Evolutionary conservation across 768 basidiomycete genomes (phyloP).

Genomic region (Termitomyces sp.): DNA sequence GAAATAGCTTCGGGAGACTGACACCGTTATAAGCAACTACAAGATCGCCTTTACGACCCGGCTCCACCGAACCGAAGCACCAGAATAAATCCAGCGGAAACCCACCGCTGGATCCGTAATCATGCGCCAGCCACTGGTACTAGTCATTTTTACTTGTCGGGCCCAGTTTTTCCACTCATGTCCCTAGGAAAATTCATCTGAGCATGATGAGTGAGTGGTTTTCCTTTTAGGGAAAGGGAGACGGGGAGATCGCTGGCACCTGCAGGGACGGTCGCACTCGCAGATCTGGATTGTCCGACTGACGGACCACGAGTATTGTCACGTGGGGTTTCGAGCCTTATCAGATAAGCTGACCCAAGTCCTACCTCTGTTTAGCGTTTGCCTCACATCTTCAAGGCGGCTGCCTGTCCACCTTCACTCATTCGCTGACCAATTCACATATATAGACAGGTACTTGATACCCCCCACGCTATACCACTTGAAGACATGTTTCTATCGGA

Average conservation of each 20-base stretch:
- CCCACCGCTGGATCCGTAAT: not conserved
- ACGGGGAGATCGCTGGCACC: not conserved
- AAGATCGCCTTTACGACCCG: not conserved
- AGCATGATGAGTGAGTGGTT: not conserved
- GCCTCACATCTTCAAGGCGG: not conserved
- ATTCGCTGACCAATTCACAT: not conserved
- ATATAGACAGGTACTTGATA: conserved; percentile 1
- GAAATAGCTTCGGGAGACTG: not conserved
- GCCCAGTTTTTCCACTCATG: not conserved
- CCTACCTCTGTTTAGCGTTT: not conserved
- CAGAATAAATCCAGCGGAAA: not conserved
- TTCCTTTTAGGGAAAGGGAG: not conserved
- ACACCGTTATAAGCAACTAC: not conserved
- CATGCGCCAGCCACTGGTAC: not conserved
- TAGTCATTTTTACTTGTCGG: not conserved
- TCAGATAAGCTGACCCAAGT: conserved; percentile 16
- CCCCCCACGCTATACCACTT: conserved; percentile 1
- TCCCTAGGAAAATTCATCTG: not conserved
- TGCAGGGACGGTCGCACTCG: not conserved
- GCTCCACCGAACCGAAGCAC: not conserved
- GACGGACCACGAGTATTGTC: not conserved
- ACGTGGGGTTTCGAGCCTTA: conserved; percentile 6
- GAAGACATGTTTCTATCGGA: conserved; percentile 3
- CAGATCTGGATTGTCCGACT: not conserved
- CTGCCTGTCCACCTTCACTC: not conserved